A percentile compares a stretch with the other conserved stretches of the same genome.
These are phyloP conservation scores for Komagataella pseudopastoris DNA, from an alignment of 805 yeast genomes.

Conservation along the genomic window DNA sequence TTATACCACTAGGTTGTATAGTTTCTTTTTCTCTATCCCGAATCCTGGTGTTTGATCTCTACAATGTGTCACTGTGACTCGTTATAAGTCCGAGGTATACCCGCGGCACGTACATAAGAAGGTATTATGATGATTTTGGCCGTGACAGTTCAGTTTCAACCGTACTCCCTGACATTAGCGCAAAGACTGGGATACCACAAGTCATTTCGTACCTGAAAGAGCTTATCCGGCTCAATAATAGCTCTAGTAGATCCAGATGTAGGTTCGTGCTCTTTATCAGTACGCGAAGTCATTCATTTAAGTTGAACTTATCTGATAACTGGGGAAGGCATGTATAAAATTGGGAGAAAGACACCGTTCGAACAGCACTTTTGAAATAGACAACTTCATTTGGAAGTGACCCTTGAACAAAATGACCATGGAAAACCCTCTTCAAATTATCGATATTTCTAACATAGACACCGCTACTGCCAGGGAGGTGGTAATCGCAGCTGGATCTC, in stretches of 20 bases:
- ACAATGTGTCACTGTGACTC: neutral
- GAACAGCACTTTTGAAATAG: neutral
- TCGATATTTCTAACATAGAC: slow-evolving; percentile 37
- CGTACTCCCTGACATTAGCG: too few relatives aligned
- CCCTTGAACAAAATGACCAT: neutral
- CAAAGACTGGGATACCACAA: neutral
- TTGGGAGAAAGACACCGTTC: neutral
- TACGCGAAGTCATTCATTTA: neutral
- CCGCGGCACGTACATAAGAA: neutral
- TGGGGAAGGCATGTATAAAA: neutral
- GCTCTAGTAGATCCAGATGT: neutral
- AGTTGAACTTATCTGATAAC: neutral
- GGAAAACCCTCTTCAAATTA: slow-evolving; percentile 36
- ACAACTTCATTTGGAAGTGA: neutral
- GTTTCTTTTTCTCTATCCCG: neutral
- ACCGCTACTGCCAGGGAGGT: slow-evolving; percentile 29
- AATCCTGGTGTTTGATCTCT: neutral
- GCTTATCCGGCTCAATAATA: neutral
- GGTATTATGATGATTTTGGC: neutral
- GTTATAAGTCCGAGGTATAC: neutral
- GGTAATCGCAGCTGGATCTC: slow-evolving; percentile 31
- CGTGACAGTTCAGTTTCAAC: neutral
- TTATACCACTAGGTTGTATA: neutral
- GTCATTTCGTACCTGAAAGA: neutral
- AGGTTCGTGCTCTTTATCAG: neutral